These are phyloP conservation scores for Diaporthe caulivora DNA, from an alignment of 2,329 filamentous ascomycete genomes.

Conservation along the genomic window DNA sequence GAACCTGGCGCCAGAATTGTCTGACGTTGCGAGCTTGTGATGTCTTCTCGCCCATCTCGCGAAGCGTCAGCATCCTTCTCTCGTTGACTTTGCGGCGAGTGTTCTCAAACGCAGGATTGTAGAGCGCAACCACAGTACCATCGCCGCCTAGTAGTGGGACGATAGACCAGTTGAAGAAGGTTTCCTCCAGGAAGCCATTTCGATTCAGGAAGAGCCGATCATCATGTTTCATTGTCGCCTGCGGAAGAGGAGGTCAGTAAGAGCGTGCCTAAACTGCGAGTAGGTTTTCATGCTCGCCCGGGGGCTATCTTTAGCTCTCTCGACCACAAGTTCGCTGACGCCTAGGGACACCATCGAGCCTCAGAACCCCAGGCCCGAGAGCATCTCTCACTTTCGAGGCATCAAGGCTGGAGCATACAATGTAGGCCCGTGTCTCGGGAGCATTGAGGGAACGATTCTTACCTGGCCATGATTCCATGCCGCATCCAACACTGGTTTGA, in stretches of 20 bases:
- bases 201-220: slow-evolving; percentile 80
- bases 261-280: neutral
- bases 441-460: neutral
- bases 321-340: neutral
- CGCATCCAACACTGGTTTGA: slow-evolving; percentile 75
- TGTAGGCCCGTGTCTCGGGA: too few relatives aligned
- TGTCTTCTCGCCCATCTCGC: slow-evolving; percentile 82
- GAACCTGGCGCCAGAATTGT: slow-evolving; percentile 79
- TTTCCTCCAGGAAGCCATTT: slow-evolving; percentile 79
- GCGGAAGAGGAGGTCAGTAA: slow-evolving; percentile 44
- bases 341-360: neutral
- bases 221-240: slow-evolving; percentile 88
- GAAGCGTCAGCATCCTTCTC: slow-evolving; percentile 81
- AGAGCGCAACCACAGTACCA: slow-evolving; percentile 80
- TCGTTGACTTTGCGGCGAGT: slow-evolving; percentile 83
- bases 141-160: slow-evolving; percentile 82
- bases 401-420: too few relatives aligned
- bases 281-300: neutral
- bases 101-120: slow-evolving; percentile 86
- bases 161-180: slow-evolving; percentile 86
- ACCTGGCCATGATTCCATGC: slow-evolving; percentile 72
- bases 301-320: neutral
- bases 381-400: neutral
- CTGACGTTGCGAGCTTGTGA: slow-evolving; percentile 79
- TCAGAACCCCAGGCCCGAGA: too few relatives aligned